Evolutionary conservation across 129 eudicot species (phyloP), one percentile per base, ranked within the genome.

Genomic region (Centrapalus pauciflorus): DNA sequence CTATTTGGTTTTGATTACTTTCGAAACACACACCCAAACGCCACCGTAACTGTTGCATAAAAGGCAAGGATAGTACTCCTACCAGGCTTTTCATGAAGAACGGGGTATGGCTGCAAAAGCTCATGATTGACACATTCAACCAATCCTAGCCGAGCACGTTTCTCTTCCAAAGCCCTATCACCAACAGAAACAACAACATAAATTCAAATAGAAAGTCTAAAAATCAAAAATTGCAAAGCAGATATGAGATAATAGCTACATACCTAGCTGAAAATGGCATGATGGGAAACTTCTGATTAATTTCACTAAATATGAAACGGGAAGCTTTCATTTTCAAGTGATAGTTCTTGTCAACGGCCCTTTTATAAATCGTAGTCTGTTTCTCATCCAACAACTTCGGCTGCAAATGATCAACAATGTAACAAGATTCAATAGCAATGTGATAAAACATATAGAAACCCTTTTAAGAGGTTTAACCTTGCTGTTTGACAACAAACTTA

Each of bases 211-310:
- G 27, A 5, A 16, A 19, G 37, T 46, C 14, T 16, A 16, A 2
- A 40, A 16, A 29, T 4, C 2, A 49, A 16, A 10, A 11, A 12
- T 2, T 5, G 11, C 8, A 23, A 60, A 21, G 3, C 4, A 13
- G 34, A n/a, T 0, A 50, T 0, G 5, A 0, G 9, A 4, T 55
- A 32, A 11, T 29, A 27, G n/a, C 1, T 13, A 70, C 79, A 14
- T 2, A 91, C 97, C 97, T 87, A 21, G 96, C 96, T 24, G 96
- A 78, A 30, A 91, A 91, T 14, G 96, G 96, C 98, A 91, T 87
- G 74, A 91, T 88, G 2, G 96, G 98, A 73, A 87, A 87, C 33
- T 87, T 91, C 76, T 87, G 96, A 63, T 70, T 87, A 19, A 91
- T 87, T 70, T 91, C 96, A 41, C 96, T 91, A 33, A 91, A 91